A percentile compares a stretch with the other conserved stretches of the same genome.
Conservation (phyloP, 345 rosid genomes). For the Euphorbia pulcherrima region DNA sequence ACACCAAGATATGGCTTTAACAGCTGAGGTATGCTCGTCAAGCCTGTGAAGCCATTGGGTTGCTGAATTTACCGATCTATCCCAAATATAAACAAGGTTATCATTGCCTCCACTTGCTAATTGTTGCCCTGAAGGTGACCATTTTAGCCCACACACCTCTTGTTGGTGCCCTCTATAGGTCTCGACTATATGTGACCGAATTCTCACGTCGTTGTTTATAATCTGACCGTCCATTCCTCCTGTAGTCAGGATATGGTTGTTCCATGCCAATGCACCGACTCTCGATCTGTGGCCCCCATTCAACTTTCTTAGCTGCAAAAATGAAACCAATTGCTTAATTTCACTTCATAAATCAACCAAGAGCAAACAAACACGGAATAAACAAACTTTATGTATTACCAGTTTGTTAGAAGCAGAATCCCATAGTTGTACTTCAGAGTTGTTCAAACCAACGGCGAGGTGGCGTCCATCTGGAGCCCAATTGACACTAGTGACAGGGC, state of each 20-base stretch:
- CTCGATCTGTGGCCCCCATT: too few relatives aligned
- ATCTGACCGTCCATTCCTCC: slow-evolving; percentile 45
- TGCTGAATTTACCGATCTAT: slow-evolving; percentile 39
- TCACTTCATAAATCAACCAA: too few relatives aligned
- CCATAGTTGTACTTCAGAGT: too few relatives aligned
- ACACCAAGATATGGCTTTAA: slow-evolving; percentile 58
- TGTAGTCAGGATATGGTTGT: slow-evolving; percentile 41
- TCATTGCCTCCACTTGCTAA: slow-evolving; percentile 26
- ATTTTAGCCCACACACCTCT: slow-evolving; percentile 9
- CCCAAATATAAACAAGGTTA: too few relatives aligned
- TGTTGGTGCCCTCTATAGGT: slow-evolving; percentile 4
- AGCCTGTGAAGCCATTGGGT: slow-evolving; percentile 49
- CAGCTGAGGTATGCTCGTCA: slow-evolving; percentile 47
- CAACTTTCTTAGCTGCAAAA: too few relatives aligned
- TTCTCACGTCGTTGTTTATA: slow-evolving; percentile 48
- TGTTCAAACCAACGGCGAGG: too few relatives aligned
- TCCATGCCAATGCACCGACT: slow-evolving; percentile 51
- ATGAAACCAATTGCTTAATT: too few relatives aligned
- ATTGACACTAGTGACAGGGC: too few relatives aligned
- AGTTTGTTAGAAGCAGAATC: slow-evolving; percentile 24
- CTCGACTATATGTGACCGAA: slow-evolving; percentile 40
- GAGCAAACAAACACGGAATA: too few relatives aligned
- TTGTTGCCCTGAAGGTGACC: slow-evolving; percentile 11
- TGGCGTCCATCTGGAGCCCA: too few relatives aligned
- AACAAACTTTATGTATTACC: slow-evolving; percentile 20